phyloP scores from a whole-genome alignment of 768 basidiomycete genomes.

The Gautieria morchelliformis region DNA sequence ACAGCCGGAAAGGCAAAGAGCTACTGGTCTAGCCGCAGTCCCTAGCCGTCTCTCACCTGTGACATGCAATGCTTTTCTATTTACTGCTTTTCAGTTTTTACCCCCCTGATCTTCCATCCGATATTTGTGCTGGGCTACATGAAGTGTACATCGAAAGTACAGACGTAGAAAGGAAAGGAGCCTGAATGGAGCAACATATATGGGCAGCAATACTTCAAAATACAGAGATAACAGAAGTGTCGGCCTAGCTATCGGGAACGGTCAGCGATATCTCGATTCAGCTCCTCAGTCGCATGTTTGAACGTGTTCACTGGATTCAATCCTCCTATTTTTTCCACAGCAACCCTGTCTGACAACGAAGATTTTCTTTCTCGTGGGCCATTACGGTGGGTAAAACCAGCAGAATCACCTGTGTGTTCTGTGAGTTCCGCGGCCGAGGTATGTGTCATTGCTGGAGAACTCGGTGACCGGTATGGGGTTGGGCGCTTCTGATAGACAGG shows the following conservation, averaged over 20 bases:
- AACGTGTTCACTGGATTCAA: constrained; percentile 52
- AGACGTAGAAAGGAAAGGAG: constrained; percentile 19
- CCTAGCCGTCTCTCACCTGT: not conserved
- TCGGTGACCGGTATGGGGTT: not conserved
- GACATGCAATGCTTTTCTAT: no score
- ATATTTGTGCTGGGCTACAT: not conserved
- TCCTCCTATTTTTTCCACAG: constrained; percentile 52
- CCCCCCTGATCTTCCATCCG: constrained; percentile 9
- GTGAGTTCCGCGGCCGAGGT: constrained; percentile 4
- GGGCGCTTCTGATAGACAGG: constrained; percentile 1
- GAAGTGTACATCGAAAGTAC: constrained; percentile 1
- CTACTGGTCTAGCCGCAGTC: not conserved
- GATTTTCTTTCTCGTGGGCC: constrained; percentile 44
- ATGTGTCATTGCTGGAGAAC: not conserved
- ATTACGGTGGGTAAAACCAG: constrained; percentile 35
- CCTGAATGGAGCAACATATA: constrained; percentile 13
- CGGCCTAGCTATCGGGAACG: not conserved
- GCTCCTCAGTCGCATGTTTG: constrained; percentile 48
- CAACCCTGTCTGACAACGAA: constrained; percentile 56
- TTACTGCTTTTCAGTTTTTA: no score
- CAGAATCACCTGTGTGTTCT: constrained; percentile 19
- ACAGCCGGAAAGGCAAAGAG: constrained; percentile 39
- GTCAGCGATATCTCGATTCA: constrained; percentile 48
- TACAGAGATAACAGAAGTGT: not conserved
- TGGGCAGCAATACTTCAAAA: not conserved